A percentile compares a stretch with the other conserved stretches of the same genome.
phyloP scores from a whole-genome alignment of 1,284 basidiomycete species.

The Leccinum variabile region DNA sequence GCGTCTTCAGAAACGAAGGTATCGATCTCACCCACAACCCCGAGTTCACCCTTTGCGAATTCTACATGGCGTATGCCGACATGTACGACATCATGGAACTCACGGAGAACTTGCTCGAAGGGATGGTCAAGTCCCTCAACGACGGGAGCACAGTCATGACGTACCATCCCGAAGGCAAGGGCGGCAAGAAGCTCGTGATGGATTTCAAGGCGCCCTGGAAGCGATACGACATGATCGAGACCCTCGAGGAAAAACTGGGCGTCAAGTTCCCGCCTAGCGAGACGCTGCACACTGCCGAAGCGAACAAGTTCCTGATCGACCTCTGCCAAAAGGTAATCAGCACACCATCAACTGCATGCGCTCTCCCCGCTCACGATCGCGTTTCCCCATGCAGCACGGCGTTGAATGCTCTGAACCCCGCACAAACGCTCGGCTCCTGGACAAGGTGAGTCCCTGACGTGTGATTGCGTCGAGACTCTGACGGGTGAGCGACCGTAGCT shows the following conservation, averaged over 20 bases:
- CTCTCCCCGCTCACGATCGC: slow-evolving; percentile 3
- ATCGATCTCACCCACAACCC: slow-evolving; percentile 99
- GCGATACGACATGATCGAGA: slow-evolving; percentile 97
- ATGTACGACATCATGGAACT: slow-evolving; percentile 99
- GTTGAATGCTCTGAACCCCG: slow-evolving; percentile 97
- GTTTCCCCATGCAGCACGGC: slow-evolving; percentile 67
- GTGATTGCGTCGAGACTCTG: not conserved
- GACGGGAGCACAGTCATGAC: slow-evolving; percentile 80
- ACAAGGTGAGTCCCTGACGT: slow-evolving; percentile 67
- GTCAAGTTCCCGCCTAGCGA: slow-evolving; percentile 95
- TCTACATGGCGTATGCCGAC: slow-evolving; percentile 99
- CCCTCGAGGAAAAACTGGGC: slow-evolving; percentile 90
- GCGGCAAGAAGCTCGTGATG: slow-evolving; percentile 75
- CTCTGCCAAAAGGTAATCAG: slow-evolving; percentile 74
- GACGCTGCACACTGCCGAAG: slow-evolving; percentile 84
- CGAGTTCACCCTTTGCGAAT: slow-evolving; percentile 98
- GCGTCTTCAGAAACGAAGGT: slow-evolving; percentile 98
- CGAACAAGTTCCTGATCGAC: slow-evolving; percentile 88
- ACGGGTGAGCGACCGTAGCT: slow-evolving; percentile 49
- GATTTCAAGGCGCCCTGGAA: slow-evolving; percentile 98
- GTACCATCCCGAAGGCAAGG: slow-evolving; percentile 95
- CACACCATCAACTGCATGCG: not conserved
- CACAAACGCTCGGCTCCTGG: slow-evolving; percentile 93
- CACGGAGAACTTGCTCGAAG: slow-evolving; percentile 90
- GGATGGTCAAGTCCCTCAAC: slow-evolving; percentile 88